phyloP scores from a whole-genome alignment of 202 grass and related monocot species.

The Schoenoplectus triqueter region DNA sequence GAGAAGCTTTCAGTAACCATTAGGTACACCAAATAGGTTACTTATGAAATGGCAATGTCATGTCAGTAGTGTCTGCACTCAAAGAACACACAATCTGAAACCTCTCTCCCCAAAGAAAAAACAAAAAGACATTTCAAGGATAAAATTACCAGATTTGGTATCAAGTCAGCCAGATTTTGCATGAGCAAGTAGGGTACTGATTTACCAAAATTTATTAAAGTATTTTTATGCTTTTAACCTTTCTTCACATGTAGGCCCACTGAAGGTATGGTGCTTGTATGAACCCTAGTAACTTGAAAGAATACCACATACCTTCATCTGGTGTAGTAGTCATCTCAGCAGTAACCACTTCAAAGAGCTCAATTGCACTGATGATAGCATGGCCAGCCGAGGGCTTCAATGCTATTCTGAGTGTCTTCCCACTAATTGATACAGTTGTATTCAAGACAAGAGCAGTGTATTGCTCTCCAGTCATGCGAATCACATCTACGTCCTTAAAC shows the following conservation, averaged over 20 bases:
- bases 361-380: conserved; percentile 83
- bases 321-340: conserved; percentile 77
- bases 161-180: neutral
- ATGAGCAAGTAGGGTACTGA: neutral
- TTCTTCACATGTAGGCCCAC: neutral
- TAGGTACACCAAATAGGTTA: neutral
- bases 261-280: neutral
- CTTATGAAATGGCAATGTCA: neutral
- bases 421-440: conserved; percentile 71
- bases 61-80: neutral
- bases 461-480: conserved; percentile 72
- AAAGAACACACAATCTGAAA: conserved; percentile 13
- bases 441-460: conserved; percentile 92
- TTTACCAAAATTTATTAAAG: neutral
- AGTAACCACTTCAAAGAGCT: conserved; percentile 83
- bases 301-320: conserved; percentile 69
- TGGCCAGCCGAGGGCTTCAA: conserved; percentile 57
- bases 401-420: conserved; percentile 64
- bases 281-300: neutral
- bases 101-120: neutral
- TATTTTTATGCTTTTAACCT: neutral
- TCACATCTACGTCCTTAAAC: conserved; percentile 78
- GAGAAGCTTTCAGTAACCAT: neutral
- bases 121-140: neutral
- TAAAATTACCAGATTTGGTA: neutral